Conservation (phyloP, 202 grass and related monocot genomes). For the Panicum virgatum region DNA sequence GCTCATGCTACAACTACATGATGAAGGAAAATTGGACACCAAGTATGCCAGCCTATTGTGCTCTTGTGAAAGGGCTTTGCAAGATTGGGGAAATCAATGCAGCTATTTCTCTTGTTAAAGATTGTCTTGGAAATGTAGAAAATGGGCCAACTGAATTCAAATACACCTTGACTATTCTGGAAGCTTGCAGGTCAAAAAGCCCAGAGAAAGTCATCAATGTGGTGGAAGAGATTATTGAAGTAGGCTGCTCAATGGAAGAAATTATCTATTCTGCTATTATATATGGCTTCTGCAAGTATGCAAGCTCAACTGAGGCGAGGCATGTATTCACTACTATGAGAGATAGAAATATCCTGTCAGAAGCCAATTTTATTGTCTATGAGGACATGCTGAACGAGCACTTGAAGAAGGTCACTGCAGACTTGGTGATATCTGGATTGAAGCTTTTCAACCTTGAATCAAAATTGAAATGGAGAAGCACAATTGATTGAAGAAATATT, state of each 20-base stretch:
- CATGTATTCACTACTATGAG: conserved; percentile 68
- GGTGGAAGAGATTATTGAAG: conserved; percentile 83
- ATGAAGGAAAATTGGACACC: conserved; percentile 66
- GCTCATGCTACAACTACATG: conserved; percentile 76
- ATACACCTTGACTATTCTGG: conserved; percentile 78
- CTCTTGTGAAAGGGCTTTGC: conserved; percentile 76
- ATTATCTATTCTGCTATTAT: conserved; percentile 78
- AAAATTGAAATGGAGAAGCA: conserved; percentile 62
- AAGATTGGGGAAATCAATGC: conserved; percentile 74
- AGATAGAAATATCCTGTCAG: conserved; percentile 62
- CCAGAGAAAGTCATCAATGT: conserved; percentile 66
- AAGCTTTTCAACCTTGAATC: conserved; percentile 85
- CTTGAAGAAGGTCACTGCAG: conserved; percentile 76
- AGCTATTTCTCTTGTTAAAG: conserved; percentile 69
- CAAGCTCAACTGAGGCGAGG: conserved; percentile 76
- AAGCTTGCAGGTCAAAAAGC: conserved; percentile 67
- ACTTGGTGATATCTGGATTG: conserved; percentile 87
- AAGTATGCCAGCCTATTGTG: conserved; percentile 62
- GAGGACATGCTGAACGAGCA: conserved; percentile 86
- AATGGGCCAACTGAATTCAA: conserved; percentile 92
- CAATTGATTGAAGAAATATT: conserved; percentile 49
- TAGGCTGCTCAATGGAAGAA: conserved; percentile 65
- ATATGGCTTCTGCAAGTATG: conserved; percentile 89
- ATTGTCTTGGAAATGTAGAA: conserved; percentile 85
- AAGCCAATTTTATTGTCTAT: conserved; percentile 76